A percentile compares a stretch with the other conserved stretches of the same genome.
Evolutionary conservation across 441 rosid species (phyloP).

Genomic region (Pelargonium cotyledonis): DNA sequence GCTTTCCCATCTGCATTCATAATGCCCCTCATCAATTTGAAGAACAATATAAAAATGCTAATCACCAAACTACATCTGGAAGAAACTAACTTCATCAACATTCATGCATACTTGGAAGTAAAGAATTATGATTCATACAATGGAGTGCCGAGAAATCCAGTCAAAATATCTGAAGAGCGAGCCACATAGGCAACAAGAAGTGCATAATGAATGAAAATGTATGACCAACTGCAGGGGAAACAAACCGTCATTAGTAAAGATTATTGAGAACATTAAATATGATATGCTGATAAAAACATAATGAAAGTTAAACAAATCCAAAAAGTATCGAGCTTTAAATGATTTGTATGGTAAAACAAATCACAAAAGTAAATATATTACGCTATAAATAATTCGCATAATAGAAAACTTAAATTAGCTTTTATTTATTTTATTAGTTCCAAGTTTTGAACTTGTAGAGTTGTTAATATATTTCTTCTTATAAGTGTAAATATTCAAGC

Average conservation of each 20-base stretch:
- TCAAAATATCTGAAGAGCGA: constrained; percentile 86
- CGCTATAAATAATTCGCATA: no score
- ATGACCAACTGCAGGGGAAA: constrained; percentile 75
- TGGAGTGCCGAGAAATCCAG: constrained; percentile 69
- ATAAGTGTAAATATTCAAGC: no score
- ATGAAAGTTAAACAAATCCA: no score
- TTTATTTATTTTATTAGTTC: no score
- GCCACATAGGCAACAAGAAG: constrained; percentile 90
- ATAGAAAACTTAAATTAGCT: no score
- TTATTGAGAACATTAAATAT: not conserved
- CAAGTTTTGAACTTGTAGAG: no score
- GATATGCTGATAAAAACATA: no score
- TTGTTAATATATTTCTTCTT: no score
- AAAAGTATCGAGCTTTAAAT: no score
- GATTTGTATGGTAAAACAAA: no score
- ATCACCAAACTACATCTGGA: not conserved
- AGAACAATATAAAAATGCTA: not conserved
- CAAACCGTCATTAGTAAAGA: constrained; percentile 9
- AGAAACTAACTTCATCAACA: not conserved
- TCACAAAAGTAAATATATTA: no score
- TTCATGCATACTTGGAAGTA: constrained; percentile 10
- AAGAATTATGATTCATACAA: constrained; percentile 38
- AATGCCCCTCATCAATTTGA: not conserved
- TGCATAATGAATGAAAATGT: constrained; percentile 79
- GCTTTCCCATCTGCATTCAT: constrained; percentile 79